These are phyloP conservation scores for Xylaria sp. DNA, from an alignment of 2,329 filamentous ascomycete species.

Conservation along the genomic window DNA sequence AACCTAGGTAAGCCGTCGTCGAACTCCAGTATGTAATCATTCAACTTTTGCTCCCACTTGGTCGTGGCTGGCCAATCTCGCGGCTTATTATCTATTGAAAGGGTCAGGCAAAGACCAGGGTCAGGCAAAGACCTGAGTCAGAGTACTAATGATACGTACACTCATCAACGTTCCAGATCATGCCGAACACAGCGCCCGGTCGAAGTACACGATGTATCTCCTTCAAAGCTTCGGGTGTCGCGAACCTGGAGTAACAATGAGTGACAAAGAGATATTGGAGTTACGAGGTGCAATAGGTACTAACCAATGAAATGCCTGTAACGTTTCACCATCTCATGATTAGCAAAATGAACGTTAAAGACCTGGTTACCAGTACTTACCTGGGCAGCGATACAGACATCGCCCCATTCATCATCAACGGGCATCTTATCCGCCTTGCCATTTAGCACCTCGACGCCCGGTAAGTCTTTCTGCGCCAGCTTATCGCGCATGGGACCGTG, in stretches of 20 bases:
- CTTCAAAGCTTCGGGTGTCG: constrained; percentile 67
- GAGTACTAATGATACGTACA: constrained; percentile 57
- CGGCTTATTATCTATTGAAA: constrained; percentile 69
- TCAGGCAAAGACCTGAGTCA: neutral
- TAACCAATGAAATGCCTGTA: constrained; percentile 63
- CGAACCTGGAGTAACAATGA: constrained; percentile 66
- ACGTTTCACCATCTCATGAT: constrained; percentile 30
- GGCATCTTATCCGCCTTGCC: constrained; percentile 69
- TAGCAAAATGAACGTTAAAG: neutral
- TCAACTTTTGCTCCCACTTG: constrained; percentile 70
- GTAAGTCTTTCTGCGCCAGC: constrained; percentile 67
- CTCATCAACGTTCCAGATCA: constrained; percentile 81
- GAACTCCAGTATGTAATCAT: constrained; percentile 65
- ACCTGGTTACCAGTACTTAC: constrained; percentile 52
- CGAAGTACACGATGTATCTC: constrained; percentile 75
- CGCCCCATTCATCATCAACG: constrained; percentile 66
- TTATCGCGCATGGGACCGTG: constrained; percentile 72
- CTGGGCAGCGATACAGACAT: constrained; percentile 75
- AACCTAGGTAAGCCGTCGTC: constrained; percentile 72
- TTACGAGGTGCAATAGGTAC: constrained; percentile 29
- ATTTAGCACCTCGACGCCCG: constrained; percentile 63
- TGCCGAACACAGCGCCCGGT: constrained; percentile 67
- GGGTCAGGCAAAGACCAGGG: constrained; percentile 24
- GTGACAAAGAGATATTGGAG: constrained; percentile 5
- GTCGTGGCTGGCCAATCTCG: constrained; percentile 64